Evolutionary conservation across 2,329 filamentous ascomycete species (phyloP).

Genomic region (Lomentospora prolificans): DNA sequence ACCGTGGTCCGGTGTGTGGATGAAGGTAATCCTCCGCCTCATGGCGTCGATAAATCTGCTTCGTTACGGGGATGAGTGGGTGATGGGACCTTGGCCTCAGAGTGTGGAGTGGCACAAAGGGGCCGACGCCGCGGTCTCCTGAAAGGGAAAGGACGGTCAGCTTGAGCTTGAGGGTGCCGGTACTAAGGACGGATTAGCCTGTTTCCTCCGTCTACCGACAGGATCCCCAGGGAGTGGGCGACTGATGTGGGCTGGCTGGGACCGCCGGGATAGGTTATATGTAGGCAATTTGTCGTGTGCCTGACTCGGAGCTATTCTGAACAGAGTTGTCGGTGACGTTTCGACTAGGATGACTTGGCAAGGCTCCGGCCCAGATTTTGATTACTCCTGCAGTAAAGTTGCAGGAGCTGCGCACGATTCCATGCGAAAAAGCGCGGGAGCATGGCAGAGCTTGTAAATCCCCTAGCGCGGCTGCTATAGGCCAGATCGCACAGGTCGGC

Average conservation of each 20-base stretch:
- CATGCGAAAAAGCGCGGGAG: background rate
- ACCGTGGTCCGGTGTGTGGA: constrained; percentile 53
- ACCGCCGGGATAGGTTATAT: background rate
- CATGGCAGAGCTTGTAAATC: too few relatives aligned
- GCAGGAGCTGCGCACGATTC: too few relatives aligned
- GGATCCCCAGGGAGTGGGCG: background rate
- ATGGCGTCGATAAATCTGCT: constrained; percentile 30
- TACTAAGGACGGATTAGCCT: background rate
- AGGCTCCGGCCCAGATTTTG: background rate
- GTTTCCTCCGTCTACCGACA: background rate
- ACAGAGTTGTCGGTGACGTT: background rate
- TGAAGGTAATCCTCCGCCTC: constrained; percentile 72
- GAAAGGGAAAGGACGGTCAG: constrained; percentile 3
- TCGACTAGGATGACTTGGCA: background rate
- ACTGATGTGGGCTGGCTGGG: background rate
- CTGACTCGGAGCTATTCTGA: background rate
- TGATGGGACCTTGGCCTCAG: background rate
- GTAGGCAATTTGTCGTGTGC: background rate
- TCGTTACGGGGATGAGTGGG: background rate
- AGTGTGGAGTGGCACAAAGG: background rate
- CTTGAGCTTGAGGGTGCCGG: background rate
- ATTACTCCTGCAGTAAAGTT: background rate
- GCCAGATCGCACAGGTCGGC: too few relatives aligned
- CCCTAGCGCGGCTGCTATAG: too few relatives aligned
- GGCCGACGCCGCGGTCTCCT: constrained; percentile 1